Evolutionary conservation across 1,284 basidiomycete genomes (phyloP).

Genomic region (Peniophora sp.): DNA sequence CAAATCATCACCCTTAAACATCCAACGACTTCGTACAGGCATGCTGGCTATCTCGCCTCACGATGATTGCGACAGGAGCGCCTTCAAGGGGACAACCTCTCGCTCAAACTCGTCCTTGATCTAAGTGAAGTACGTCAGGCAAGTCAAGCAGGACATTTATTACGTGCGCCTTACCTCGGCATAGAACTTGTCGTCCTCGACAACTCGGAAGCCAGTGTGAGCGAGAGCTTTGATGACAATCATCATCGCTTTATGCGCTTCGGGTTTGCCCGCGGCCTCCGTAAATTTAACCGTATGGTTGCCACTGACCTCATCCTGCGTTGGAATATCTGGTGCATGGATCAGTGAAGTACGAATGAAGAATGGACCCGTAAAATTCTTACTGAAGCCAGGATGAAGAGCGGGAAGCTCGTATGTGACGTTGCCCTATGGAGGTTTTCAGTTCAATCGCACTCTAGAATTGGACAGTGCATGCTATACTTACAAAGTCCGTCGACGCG

Average conservation of each 20-base stretch:
- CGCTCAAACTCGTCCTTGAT: background rate
- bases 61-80: too few relatives aligned
- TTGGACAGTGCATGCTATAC: background rate
- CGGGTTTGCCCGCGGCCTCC: constrained; percentile 4
- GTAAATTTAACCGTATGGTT: constrained; percentile 9
- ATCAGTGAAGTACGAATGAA: background rate
- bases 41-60: too few relatives aligned
- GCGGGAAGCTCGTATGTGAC: constrained; percentile 60
- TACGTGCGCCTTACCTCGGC: constrained; percentile 7
- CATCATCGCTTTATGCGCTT: constrained; percentile 5
- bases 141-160: constrained; percentile 5
- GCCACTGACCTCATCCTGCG: constrained; percentile 1
- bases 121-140: background rate
- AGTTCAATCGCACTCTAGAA: background rate
- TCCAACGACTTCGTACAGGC: too few relatives aligned
- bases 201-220: constrained; percentile 7
- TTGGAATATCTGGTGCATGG: constrained; percentile 4
- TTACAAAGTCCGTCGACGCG: constrained; percentile 16
- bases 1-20: too few relatives aligned
- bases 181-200: constrained; percentile 7
- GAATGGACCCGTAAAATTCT: constrained; percentile 12
- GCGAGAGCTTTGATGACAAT: constrained; percentile 6
- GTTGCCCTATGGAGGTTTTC: constrained; percentile 41
- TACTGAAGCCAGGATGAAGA: constrained; percentile 57
- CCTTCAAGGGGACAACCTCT: background rate